These are phyloP conservation scores for Cinnamomum chago DNA, from an alignment of 164 flowering plant genomes.

Conservation along the genomic window DNA sequence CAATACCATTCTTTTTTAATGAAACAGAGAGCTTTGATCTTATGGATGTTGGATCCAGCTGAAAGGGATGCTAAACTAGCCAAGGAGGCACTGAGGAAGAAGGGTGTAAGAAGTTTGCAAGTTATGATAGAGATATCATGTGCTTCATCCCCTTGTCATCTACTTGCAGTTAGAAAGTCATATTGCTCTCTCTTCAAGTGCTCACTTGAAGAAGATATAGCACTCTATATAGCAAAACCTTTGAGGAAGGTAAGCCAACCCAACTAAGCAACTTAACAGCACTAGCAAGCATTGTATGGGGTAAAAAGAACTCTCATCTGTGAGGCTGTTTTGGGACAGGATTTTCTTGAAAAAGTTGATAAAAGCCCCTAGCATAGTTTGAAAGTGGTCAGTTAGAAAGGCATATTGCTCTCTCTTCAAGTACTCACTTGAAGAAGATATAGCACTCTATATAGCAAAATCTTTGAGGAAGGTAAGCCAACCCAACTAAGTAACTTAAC, in stretches of 20 bases:
- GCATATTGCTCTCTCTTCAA: conserved; percentile 54
- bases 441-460: conserved; percentile 24
- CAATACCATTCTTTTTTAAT: background rate
- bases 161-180: conserved; percentile 56
- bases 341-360: too few relatives aligned
- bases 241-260: background rate
- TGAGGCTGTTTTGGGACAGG: too few relatives aligned
- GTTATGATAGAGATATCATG: conserved; percentile 73
- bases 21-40: conserved; percentile 65
- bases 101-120: conserved; percentile 21
- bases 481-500: too few relatives aligned
- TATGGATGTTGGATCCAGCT: conserved; percentile 67
- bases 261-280: too few relatives aligned
- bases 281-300: too few relatives aligned
- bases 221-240: conserved; percentile 17
- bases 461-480: background rate
- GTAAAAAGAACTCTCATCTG: too few relatives aligned
- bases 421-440: conserved; percentile 73
- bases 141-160: conserved; percentile 59
- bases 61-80: conserved; percentile 74
- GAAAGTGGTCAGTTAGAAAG: conserved; percentile 57
- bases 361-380: too few relatives aligned
- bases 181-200: conserved; percentile 53
- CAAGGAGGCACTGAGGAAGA: conserved; percentile 49
- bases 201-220: conserved; percentile 75